phyloP scores from a whole-genome alignment of 1,284 basidiomycete species.

The Peniophora sp. region DNA sequence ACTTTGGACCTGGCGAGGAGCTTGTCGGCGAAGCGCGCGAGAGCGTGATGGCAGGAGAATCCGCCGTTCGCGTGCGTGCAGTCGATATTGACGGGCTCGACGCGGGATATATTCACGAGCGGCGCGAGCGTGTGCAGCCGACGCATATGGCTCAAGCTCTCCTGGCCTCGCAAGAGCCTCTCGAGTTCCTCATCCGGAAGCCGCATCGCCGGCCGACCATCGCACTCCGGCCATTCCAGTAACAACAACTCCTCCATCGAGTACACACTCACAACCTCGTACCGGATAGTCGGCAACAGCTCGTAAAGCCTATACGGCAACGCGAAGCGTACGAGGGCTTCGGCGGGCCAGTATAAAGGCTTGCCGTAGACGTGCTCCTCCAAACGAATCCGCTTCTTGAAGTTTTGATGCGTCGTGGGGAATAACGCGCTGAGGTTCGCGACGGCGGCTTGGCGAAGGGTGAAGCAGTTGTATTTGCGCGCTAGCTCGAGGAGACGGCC shows the following conservation, averaged over 20 bases:
- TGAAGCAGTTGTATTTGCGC: slow-evolving; percentile 1
- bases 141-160: not conserved
- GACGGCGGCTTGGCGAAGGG: slow-evolving; percentile 1
- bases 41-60: not conserved
- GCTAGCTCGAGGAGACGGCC: not conserved
- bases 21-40: not conserved
- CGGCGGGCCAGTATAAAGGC: not conserved
- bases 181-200: not conserved
- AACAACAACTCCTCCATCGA: not conserved
- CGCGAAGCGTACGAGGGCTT: not conserved
- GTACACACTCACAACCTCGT: not conserved
- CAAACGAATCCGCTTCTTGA: not conserved
- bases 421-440: not conserved
- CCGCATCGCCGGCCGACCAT: not conserved
- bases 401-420: slow-evolving; percentile 1
- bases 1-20: not conserved
- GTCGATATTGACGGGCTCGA: not conserved
- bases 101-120: not conserved
- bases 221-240: not conserved
- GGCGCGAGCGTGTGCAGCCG: not conserved
- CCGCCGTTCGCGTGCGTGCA: not conserved
- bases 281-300: not conserved
- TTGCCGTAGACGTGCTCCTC: not conserved
- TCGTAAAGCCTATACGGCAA: not conserved
- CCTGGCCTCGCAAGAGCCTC: not conserved